Evolutionary conservation across 371 early-diverging fungal genomes (phyloP), one percentile per base, ranked within the genome.

Genomic region (Fennellomyces sp.): DNA sequence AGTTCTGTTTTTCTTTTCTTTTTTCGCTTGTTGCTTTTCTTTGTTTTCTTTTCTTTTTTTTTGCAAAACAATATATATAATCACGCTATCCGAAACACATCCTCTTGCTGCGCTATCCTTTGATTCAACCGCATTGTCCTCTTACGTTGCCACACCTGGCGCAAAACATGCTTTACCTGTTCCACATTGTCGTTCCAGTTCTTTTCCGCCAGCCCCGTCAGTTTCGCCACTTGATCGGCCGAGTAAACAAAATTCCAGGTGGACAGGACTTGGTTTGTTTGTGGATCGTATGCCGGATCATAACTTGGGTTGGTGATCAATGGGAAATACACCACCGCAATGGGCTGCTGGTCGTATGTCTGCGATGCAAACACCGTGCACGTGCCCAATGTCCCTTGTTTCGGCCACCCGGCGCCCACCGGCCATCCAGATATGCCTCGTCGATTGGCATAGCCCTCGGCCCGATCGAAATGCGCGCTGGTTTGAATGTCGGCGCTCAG

Each of bases 201-300:
- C 15, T 58, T 64, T 51, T 82, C 76, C 1, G 74, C 83, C 15
- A 88, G 69, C 2, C 80, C 82, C 8, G 77, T 75, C 35, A 90
- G 58, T 39, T 78, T 63, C 29, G 72, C 68, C 1, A 88, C 81
- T 61, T 90, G 87, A 25, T 80, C 84, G 12, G 71, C 60, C 25
- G 68, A 80, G 63, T 87, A 83, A 26, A 81, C 81, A 73, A 86
- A 86, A 56, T 90, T 90, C 64, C 83, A 90, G 0, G 90, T 90
- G 10, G 80, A 81, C 21, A 85, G 85, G 41, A 88, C 87, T 5
- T 80, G 79, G 1, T 82, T 84, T 6, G 66, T 78, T 49, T 75
- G 81, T 5, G 90, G 90, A 63, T 88, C 84, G 69, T 88, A 88
- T 0, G 79, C 82, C 5, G 71, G 67, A 50, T 83, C 77, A 48